A percentile compares a stretch with the other conserved stretches of the same genome.
These are phyloP conservation scores for Allomyces arbusculus DNA, from an alignment of 192 early-diverging fungal genomes.

Conservation along the genomic window DNA sequence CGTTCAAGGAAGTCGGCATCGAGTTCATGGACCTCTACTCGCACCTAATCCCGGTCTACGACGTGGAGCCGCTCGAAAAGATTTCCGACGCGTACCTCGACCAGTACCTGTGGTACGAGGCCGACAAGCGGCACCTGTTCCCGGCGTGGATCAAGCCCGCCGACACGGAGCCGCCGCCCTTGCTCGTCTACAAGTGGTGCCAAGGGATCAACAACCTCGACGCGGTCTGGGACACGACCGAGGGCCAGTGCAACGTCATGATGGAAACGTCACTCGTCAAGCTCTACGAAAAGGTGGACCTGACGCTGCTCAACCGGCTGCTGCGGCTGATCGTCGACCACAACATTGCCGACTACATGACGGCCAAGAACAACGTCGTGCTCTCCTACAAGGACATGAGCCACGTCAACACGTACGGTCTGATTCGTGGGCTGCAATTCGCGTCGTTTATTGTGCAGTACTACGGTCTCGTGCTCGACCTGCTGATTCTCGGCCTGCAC, in stretches of 20 bases:
- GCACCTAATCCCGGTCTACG: conserved; percentile 91
- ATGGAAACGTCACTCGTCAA: conserved; percentile 82
- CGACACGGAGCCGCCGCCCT: conserved; percentile 87
- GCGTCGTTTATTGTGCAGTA: conserved; percentile 96
- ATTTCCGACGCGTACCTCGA: conserved; percentile 98
- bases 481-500: conserved; percentile 80
- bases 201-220: conserved; percentile 95
- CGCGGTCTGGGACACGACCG: conserved; percentile 78
- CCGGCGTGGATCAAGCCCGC: conserved; percentile 98
- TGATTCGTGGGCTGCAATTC: conserved; percentile 95
- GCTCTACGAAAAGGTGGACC: conserved; percentile 91
- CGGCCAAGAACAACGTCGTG: conserved; percentile 96
- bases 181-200: conserved; percentile 95
- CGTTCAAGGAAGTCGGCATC: conserved; percentile 98
- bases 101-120: conserved; percentile 99
- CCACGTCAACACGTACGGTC: conserved; percentile 90
- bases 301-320: conserved; percentile 82
- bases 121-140: conserved; percentile 90
- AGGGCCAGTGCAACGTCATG: conserved; percentile 89
- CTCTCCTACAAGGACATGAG: conserved; percentile 99
- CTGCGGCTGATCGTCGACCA: conserved; percentile 92
- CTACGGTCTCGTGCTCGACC: conserved; percentile 90
- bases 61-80: conserved; percentile 98
- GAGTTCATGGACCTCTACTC: conserved; percentile 99
- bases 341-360: conserved; percentile 99